Conservation (phyloP, 441 rosid species). For the Rhodomyrtus psidioides region DNA sequence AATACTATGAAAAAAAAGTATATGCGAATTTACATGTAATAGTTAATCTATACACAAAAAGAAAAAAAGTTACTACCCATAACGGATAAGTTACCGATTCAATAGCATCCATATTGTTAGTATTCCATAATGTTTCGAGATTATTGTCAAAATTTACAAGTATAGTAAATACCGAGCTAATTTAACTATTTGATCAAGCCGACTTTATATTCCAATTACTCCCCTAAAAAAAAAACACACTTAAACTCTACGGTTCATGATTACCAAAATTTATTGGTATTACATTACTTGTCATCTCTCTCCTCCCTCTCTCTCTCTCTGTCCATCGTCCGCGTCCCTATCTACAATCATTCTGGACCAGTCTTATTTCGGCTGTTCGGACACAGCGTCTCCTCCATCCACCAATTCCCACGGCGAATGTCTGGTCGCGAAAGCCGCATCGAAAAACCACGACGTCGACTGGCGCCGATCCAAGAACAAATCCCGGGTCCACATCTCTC, state of each 20-base stretch:
- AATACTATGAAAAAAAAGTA: neutral
- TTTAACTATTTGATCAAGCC: neutral
- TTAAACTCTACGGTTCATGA: neutral
- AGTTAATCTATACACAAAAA: too few relatives aligned
- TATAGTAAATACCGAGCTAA: too few relatives aligned
- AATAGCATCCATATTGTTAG: neutral
- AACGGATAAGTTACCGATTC: too few relatives aligned
- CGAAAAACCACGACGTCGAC: neutral
- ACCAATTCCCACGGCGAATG: neutral
- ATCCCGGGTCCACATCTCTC: neutral
- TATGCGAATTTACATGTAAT: neutral
- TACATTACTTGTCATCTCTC: neutral
- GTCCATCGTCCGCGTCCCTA: neutral
- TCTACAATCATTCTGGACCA: neutral
- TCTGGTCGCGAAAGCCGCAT: neutral
- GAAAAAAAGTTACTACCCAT: too few relatives aligned
- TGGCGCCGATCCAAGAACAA: neutral
- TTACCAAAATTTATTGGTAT: neutral
- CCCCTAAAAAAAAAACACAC: fast-evolving
- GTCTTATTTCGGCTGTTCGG: neutral
- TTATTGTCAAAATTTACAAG: neutral
- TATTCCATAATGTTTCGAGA: neutral
- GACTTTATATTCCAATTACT: neutral
- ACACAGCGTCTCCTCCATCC: neutral
- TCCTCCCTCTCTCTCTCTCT: neutral